Conservation (phyloP, 805 yeast genomes). For the Zygoascus flipseniorum region DNA sequence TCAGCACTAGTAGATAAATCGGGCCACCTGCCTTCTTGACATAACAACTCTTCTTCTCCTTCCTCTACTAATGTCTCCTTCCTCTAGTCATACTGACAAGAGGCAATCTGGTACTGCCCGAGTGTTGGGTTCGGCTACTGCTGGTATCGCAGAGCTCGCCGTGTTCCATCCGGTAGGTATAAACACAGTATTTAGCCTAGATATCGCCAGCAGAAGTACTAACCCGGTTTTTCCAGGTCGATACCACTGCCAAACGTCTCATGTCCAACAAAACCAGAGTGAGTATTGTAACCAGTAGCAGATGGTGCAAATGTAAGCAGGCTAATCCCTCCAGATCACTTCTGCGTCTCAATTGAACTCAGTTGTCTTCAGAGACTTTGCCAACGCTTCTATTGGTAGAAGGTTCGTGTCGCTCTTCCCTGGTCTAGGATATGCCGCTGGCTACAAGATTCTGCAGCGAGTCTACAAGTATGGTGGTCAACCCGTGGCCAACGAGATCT, state of each 20-base stretch:
- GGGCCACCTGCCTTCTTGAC: background rate
- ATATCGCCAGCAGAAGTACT: background rate
- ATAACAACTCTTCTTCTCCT: background rate
- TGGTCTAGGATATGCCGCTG: conserved; percentile 97
- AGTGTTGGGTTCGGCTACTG: conserved; percentile 92
- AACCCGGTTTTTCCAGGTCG: conserved; percentile 35
- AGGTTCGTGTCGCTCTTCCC: conserved; percentile 86
- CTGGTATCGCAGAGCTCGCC: conserved; percentile 93
- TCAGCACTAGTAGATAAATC: background rate
- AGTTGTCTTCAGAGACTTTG: conserved; percentile 81
- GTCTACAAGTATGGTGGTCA: conserved; percentile 99
- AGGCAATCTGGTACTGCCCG: conserved; percentile 87
- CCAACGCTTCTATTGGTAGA: conserved; percentile 57
- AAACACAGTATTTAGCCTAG: background rate
- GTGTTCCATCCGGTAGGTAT: conserved; percentile 84
- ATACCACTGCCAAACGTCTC: conserved; percentile 94
- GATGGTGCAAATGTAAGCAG: background rate
- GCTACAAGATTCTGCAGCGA: conserved; percentile 91
- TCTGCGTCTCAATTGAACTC: conserved; percentile 60
- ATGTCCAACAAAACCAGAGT: conserved; percentile 73
- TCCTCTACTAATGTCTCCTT: conserved; percentile 17
- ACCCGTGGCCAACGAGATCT: conserved; percentile 93
- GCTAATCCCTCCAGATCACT: conserved; percentile 43
- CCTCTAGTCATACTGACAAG: conserved; percentile 38
- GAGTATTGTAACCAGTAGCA: background rate